A percentile compares a stretch with the other conserved stretches of the same genome.
Conservation (phyloP, 768 basidiomycete species). For the Steccherinum ochraceum region DNA sequence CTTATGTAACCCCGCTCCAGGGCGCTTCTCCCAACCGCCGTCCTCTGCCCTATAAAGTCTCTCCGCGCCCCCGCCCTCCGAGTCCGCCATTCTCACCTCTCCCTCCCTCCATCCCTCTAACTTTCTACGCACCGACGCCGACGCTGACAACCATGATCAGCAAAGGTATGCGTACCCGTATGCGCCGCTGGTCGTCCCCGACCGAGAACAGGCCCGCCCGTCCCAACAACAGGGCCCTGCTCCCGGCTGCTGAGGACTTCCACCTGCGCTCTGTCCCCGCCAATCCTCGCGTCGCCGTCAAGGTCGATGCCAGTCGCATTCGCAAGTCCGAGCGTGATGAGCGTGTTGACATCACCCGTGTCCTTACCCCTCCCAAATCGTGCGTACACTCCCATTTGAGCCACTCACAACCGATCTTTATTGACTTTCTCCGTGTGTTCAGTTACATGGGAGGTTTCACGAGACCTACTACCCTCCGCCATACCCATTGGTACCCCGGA, state of each 20-base stretch:
- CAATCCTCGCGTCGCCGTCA: not conserved
- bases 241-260: too few species aligned
- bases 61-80: too few species aligned
- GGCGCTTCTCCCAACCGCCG: not conserved
- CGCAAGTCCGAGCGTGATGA: constrained; percentile 38
- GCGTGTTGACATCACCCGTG: constrained; percentile 30
- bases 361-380: constrained; percentile 31
- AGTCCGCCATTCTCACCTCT: too few species aligned
- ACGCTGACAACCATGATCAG: not conserved
- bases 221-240: not conserved
- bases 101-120: not conserved
- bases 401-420: not conserved
- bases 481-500: constrained; percentile 31
- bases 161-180: not conserved
- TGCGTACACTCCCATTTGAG: constrained; percentile 21
- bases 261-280: not conserved
- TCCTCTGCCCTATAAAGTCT: not conserved
- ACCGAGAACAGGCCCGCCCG: not conserved
- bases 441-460: constrained; percentile 37
- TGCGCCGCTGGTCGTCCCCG: not conserved
- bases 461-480: constrained; percentile 29
- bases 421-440: not conserved
- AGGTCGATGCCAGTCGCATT: constrained; percentile 3
- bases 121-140: not conserved
- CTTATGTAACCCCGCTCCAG: not conserved